phyloP scores from a whole-genome alignment of 169 alveolate species.

The Eimeria falciformis region DNA sequence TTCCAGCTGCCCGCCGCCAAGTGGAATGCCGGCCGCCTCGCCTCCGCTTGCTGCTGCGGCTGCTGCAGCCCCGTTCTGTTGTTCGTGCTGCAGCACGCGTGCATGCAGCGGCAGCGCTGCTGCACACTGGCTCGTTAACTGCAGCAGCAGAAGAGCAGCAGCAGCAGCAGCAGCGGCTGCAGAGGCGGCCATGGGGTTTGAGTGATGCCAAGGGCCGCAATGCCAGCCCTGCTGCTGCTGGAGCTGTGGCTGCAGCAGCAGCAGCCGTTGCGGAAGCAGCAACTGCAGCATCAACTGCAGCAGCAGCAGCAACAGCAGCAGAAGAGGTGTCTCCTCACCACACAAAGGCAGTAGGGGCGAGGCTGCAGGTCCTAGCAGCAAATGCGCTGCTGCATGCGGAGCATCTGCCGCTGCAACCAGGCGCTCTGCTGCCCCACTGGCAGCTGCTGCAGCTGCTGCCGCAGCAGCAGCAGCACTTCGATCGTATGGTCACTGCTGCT shows the following conservation, averaged over 20 bases:
- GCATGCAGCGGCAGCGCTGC: conserved; percentile 44
- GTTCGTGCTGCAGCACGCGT: conserved; percentile 67
- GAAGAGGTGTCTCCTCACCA: conserved; percentile 51
- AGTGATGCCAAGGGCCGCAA: neutral
- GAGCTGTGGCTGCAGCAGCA: conserved; percentile 8
- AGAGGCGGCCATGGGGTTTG: neutral
- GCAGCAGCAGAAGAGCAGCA: conserved; percentile 47
- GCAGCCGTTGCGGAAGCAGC: conserved; percentile 47
- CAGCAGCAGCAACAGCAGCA: conserved; percentile 63
- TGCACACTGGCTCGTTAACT: neutral
- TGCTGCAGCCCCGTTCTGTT: conserved; percentile 53
- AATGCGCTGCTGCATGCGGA: conserved; percentile 67
- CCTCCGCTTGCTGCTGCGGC: conserved; percentile 55
- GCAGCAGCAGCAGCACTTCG: conserved; percentile 57
- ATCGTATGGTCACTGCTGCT: conserved; percentile 51
- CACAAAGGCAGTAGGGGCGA: conserved; percentile 23
- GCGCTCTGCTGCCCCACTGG: conserved; percentile 57
- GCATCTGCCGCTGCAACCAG: conserved; percentile 49
- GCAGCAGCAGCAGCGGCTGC: conserved; percentile 1
- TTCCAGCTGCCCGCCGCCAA: conserved; percentile 28
- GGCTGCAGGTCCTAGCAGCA: conserved; percentile 37
- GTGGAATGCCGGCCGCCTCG: conserved; percentile 61
- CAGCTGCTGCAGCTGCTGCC: conserved; percentile 74
- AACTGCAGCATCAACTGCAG: conserved; percentile 36
- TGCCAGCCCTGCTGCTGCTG: conserved; percentile 6